Percentiles rank a stretch among this genome's conserved stretches.
phyloP scores from a whole-genome alignment of 169 alveolate species.

The Eimeria maxima region DNA sequence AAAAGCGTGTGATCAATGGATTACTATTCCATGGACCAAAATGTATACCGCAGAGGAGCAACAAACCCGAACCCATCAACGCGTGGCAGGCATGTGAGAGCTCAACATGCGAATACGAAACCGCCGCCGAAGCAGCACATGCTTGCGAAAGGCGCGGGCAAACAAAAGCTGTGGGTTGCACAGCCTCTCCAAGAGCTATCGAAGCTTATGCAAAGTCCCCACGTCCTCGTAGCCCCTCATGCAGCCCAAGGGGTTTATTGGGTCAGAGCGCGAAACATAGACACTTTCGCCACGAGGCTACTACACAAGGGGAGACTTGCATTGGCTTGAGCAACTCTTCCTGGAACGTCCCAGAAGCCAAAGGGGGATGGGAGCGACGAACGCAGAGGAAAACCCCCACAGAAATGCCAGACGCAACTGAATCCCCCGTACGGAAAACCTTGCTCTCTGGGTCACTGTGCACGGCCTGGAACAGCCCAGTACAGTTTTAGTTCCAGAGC shows the following conservation, averaged over 20 bases:
- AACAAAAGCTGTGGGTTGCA: conserved; percentile 39
- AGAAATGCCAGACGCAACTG: background rate
- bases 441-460: background rate
- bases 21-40: background rate
- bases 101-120: background rate
- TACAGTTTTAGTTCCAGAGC: background rate
- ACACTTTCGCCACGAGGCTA: background rate
- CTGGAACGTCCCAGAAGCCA: background rate
- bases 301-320: background rate
- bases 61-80: background rate
- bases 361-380: background rate
- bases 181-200: conserved; percentile 33
- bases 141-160: background rate
- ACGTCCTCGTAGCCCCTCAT: conserved; percentile 8
- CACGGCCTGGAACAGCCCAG: background rate
- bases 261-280: background rate
- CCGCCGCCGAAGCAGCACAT: conserved; percentile 12
- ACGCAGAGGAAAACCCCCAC: background rate
- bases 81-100: conserved; percentile 3
- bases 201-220: background rate
- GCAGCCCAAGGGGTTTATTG: background rate
- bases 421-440: background rate
- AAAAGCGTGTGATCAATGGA: background rate
- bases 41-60: background rate
- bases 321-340: background rate